Evolutionary conservation across 2,329 filamentous ascomycete species (phyloP).

Genomic region (Eutypa lata): DNA sequence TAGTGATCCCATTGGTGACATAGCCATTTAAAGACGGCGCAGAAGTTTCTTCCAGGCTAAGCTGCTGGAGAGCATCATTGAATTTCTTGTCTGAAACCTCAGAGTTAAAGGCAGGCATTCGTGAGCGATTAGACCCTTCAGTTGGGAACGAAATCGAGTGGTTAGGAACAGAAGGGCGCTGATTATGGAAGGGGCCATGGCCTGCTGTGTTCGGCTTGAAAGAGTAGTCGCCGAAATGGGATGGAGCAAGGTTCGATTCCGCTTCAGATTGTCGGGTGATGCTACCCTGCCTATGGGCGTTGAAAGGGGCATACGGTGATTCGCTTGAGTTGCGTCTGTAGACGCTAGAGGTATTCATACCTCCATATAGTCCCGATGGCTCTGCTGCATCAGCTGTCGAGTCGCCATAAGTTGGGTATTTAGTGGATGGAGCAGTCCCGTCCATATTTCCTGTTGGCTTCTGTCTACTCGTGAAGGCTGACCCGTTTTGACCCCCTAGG

Average conservation of each 20-base stretch:
- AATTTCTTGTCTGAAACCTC: constrained; percentile 37
- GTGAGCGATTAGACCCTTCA: constrained; percentile 12
- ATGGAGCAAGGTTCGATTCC: constrained; percentile 9
- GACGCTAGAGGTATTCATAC: constrained; percentile 6
- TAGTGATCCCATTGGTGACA: constrained; percentile 17
- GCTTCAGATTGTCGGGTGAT: constrained; percentile 18
- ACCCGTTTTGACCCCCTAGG: constrained; percentile 40
- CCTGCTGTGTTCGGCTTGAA: constrained; percentile 10
- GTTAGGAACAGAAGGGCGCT: constrained; percentile 20
- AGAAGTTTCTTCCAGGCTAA: constrained; percentile 31
- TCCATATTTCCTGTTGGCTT: constrained; percentile 41
- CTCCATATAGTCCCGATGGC: constrained; percentile 11
- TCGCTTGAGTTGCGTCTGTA: constrained; percentile 26
- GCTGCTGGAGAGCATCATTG: constrained; percentile 30
- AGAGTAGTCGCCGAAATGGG: constrained; percentile 17
- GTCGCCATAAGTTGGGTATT: constrained; percentile 28
- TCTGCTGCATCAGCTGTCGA: constrained; percentile 23
- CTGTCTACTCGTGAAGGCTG: constrained; percentile 30
- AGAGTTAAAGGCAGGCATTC: constrained; percentile 13
- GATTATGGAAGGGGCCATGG: constrained; percentile 13
- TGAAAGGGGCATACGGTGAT: constrained; percentile 10
- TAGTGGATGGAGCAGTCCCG: constrained; percentile 39
- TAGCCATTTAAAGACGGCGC: constrained; percentile 15
- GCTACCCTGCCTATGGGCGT: constrained; percentile 12
- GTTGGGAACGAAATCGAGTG: constrained; percentile 13